Base-by-base conservation (phyloP, 2,329 filamentous ascomycete genomes). In the Echinosphaeria canescens region DNA sequence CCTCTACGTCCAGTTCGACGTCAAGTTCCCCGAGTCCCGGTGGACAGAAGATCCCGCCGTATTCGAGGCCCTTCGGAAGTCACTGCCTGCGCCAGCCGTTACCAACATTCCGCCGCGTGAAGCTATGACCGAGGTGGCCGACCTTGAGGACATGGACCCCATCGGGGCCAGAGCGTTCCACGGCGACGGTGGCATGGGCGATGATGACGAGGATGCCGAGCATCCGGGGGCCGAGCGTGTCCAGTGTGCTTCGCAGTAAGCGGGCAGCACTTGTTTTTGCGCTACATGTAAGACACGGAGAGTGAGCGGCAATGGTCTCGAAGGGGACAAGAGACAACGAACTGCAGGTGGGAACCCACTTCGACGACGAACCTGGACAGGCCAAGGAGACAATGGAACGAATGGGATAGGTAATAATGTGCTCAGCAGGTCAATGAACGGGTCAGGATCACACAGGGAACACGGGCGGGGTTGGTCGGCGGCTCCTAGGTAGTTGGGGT, bases 1-100 rank as follows among this genome's bases (percentile, higher is more conserved):
- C 56, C 62, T 98, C 40, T 98, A 88, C 59, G 82, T 98, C 44
- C 81, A 91, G 47, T 98, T 98, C 57, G 74, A 79, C 43, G 82
- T 98, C 54, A 92, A 91, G 56, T 95, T 98, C 65, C 88, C 88
- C 26, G 74, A 79, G 43, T 75, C 72, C 56, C 59, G 67, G 44
- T 75, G 68, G 63, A 65, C 66, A 20, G 47, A 65, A 20, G 59
- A 75, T 27, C 56, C 70, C 11, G 60, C 69, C 30, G 74, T 79
- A 34, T 76, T 91, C 39, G 68, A 79, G 30, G 60, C 73, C 10
- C 71, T 98, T 22, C 82, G 88, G 44, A 64, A 72, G 39, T 72
- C 92, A 29, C 67, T 98, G n/a, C 85, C 85, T 3, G 53, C 75
- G 2, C 74, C 65, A 2, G 36, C 53, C 22, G 46, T 72, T 22